Percentiles rank a stretch among this genome's conserved stretches.
These are phyloP conservation scores for Ilex aquifolium DNA, from an alignment of 257 asterid genomes.

Conservation along the genomic window DNA sequence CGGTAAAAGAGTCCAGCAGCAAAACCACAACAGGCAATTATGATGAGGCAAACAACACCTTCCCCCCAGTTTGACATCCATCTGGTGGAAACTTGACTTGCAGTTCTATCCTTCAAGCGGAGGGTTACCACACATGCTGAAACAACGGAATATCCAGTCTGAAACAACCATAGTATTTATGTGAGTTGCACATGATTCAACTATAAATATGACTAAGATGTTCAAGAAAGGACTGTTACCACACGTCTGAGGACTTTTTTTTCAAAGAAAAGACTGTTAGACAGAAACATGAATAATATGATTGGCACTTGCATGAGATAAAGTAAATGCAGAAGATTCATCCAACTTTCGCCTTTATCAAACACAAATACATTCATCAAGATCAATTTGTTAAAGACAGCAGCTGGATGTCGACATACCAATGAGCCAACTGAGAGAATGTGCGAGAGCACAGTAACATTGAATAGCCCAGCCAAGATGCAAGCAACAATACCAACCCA, in stretches of 20 bases:
- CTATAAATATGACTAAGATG: background rate
- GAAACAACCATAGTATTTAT: constrained; percentile 27
- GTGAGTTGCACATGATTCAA: constrained; percentile 10
- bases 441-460: constrained; percentile 79
- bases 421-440: constrained; percentile 91
- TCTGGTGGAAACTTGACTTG: constrained; percentile 28
- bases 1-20: constrained; percentile 67
- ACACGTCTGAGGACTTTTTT: background rate
- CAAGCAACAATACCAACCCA: constrained; percentile 91
- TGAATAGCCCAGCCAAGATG: constrained; percentile 76
- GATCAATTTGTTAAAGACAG: background rate
- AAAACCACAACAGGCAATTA: constrained; percentile 71
- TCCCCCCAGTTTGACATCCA: constrained; percentile 51
- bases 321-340: background rate
- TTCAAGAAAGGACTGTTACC: background rate
- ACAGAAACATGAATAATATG: background rate
- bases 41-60: constrained; percentile 61
- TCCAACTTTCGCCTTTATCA: constrained; percentile 4
- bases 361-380: constrained; percentile 4
- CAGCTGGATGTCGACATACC: constrained; percentile 43
- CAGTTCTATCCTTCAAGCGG: constrained; percentile 62
- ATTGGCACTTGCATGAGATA: background rate
- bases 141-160: constrained; percentile 97
- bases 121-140: constrained; percentile 86
- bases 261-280: background rate